Conservation (phyloP, 345 rosid species). For the Euphorbia pulcherrima region DNA sequence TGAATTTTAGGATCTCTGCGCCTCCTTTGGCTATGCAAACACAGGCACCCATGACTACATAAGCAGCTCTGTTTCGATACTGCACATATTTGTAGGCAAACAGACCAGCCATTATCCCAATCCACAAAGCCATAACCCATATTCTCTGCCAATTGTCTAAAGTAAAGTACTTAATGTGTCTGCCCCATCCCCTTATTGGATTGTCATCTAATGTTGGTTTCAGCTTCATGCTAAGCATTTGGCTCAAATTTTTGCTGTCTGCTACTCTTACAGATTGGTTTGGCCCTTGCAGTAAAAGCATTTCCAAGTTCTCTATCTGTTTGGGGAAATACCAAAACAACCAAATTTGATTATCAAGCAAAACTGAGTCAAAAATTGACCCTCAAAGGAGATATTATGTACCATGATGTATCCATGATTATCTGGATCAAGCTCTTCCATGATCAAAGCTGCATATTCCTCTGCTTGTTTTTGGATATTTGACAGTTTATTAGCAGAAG, state of each 20-base stretch:
- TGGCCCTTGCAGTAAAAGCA: constrained; percentile 57
- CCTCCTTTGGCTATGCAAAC: constrained; percentile 81
- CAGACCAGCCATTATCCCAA: constrained; percentile 50
- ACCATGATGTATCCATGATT: constrained; percentile 72
- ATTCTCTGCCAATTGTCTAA: constrained; percentile 73
- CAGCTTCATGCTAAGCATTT: constrained; percentile 74
- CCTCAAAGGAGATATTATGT: background rate
- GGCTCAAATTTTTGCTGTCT: constrained; percentile 61
- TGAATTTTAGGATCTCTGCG: constrained; percentile 62
- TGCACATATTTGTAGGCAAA: constrained; percentile 57
- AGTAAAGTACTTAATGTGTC: constrained; percentile 44
- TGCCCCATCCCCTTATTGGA: constrained; percentile 42
- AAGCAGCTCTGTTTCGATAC: constrained; percentile 47
- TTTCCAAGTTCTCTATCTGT: constrained; percentile 66
- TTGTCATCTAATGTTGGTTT: constrained; percentile 48
- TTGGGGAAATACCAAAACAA: too few species aligned
- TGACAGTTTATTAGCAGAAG: constrained; percentile 65
- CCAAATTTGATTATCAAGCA: too few species aligned
- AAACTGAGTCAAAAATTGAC: too few species aligned
- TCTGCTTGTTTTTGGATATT: constrained; percentile 68
- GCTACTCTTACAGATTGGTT: constrained; percentile 44
- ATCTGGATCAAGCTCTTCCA: constrained; percentile 84
- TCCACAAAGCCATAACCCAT: constrained; percentile 67
- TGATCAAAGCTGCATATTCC: constrained; percentile 74
- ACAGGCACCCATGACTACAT: constrained; percentile 57